Evolutionary conservation across 1,284 basidiomycete genomes (phyloP).

Genomic region (Trametes pubescens): DNA sequence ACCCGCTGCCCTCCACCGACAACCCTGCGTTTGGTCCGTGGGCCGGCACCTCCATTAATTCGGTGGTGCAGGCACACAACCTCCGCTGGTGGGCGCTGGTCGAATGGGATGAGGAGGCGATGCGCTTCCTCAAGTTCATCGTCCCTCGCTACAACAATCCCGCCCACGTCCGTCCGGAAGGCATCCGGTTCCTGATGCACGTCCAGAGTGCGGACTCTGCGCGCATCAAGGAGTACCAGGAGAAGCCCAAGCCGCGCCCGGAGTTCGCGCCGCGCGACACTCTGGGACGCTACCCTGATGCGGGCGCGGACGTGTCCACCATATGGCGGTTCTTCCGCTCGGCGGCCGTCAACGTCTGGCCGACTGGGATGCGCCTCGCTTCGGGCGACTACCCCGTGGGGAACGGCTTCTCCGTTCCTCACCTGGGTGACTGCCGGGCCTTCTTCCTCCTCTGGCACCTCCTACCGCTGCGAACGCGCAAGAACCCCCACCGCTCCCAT

Average conservation of each 20-base stretch:
- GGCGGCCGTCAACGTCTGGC: neutral
- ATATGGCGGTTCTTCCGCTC: neutral
- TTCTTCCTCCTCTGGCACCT: neutral
- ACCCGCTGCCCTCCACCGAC: neutral
- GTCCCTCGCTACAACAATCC: neutral
- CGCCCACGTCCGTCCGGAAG: neutral
- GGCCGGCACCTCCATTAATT: neutral
- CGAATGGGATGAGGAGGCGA: neutral
- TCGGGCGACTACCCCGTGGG: neutral
- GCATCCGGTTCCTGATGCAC: neutral
- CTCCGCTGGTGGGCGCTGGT: neutral
- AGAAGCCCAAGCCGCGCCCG: neutral
- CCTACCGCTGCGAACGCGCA: neutral
- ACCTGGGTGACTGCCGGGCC: neutral
- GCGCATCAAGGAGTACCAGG: neutral
- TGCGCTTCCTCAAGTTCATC: neutral
- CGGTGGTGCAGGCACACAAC: conserved; percentile 1
- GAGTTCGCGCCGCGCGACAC: neutral
- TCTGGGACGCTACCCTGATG: neutral
- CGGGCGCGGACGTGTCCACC: neutral
- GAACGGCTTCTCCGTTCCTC: neutral
- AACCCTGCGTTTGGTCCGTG: neutral
- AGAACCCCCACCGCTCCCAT: neutral
- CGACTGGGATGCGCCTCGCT: neutral
- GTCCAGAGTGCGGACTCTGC: neutral